Evolutionary conservation across 1,139 yeast genomes (phyloP), one percentile per base, ranked within the genome.

Genomic region (Suhomyces wounanorum): DNA sequence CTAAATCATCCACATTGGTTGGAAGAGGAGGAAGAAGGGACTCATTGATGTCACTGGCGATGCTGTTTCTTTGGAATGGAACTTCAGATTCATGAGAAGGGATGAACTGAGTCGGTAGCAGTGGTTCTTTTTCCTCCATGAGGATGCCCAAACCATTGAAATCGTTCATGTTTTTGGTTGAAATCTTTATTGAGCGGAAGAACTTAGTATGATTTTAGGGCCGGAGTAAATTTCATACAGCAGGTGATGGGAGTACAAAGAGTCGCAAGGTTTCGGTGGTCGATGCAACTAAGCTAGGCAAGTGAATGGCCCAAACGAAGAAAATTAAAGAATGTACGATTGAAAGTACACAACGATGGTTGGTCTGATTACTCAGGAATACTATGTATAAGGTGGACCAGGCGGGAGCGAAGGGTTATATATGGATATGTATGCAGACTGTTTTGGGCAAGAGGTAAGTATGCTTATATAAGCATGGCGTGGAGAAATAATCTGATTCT

Each of bases 21-120:
- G 79, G 79, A 40, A 74, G 59, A 7, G 79, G 79, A 1, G 79
- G 79, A 47, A 74, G 64, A 21, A 45, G 48, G 13, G 44, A 40
- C 31, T 45, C 48, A 17, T 35, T 33, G 14, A 28, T 35, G 17
- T 39, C 41, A 13, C 28, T 25, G 26, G 37, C 39, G 18, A 40
- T 26, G 48, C 44, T 41, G 25, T 28, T 41, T 11, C 47, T 25
- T 17, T 28, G 39, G 43, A 49, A 13, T 18, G 43, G 14, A 13
- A 42, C 36, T 14, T 36, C 45, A 18, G 39, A 33, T 11, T 18
- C 36, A 31, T 40, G 25, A 31, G 38, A 17, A 25, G 48, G 41
- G 2, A 10, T 9, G n/a, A 33, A 26, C 33, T 17, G 42, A 25
- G 44, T 45, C 48, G 48, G 48, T 45, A 45, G 44, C 28, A 33